A percentile compares a stretch with the other conserved stretches of the same genome.
phyloP scores from a whole-genome alignment of 441 rosid genomes.

The Melianthus villosus region DNA sequence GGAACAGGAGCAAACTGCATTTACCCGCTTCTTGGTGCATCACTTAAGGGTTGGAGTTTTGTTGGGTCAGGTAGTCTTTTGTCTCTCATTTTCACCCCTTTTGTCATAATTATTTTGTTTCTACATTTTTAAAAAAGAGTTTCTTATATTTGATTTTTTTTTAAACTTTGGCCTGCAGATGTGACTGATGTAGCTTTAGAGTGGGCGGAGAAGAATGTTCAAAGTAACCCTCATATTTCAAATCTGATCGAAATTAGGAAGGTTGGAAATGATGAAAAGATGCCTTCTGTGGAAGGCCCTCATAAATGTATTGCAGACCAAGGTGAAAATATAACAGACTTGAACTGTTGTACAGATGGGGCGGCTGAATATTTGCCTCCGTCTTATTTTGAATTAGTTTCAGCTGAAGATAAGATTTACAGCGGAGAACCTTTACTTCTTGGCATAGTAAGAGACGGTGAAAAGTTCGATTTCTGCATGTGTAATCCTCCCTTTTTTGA shows the following conservation, averaged over 20 bases:
- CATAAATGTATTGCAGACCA: constrained; percentile 6
- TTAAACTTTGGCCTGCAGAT: constrained; percentile 37
- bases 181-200: constrained; percentile 62
- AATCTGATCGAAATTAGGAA: constrained; percentile 54
- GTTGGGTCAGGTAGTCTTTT: constrained; percentile 77
- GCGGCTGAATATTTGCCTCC: constrained; percentile 11
- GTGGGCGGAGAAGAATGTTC: constrained; percentile 77
- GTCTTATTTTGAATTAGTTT: constrained; percentile 11
- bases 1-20: constrained; percentile 94
- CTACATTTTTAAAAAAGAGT: too few species aligned
- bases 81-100: too few species aligned
- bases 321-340: constrained; percentile 12
- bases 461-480: constrained; percentile 88
- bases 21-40: constrained; percentile 86
- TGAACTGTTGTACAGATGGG: constrained; percentile 6
- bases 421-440: constrained; percentile 36
- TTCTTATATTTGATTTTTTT: too few species aligned
- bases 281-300: constrained; percentile 12
- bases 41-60: constrained; percentile 66
- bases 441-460: constrained; percentile 49
- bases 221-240: constrained; percentile 46
- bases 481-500: constrained; percentile 93
- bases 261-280: constrained; percentile 17
- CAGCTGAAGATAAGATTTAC: constrained; percentile 16
- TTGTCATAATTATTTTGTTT: too few species aligned